Evolutionary conservation across 441 rosid species (phyloP), one percentile per base, ranked within the genome.

Genomic region (Manihot esculenta): DNA sequence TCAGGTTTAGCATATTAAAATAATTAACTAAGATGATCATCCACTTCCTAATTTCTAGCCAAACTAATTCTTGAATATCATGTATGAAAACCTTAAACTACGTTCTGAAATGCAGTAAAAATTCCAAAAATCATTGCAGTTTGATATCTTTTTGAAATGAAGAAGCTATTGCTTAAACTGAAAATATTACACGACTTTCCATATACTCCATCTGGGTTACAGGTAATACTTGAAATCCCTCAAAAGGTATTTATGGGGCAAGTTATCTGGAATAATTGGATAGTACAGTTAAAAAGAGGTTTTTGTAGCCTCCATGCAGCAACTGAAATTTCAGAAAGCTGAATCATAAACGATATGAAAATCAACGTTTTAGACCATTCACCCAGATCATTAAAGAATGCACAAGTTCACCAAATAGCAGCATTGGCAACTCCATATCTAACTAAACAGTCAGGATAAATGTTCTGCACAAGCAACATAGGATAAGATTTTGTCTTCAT

Each of bases 41-140:
- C 17, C 14, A 62, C 68, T 21, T 50, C 35, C 24, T 21, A 21
- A 53, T 53, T 53, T 53, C 33, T 63, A 5, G 63, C 48, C 30
- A 64, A 64, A 55, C 68, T 62, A 27, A n/a, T 10, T 44, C 53
- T 26, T 48, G 55, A 54, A 71, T n/a, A 50, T 41, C 48, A 7
- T 17, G 13, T 24, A 41, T 18, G 7, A 44, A 23, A 44, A 23
- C 35, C 38, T 3, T 23, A 38, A 7, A 8, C 42, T 38, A 42
- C 23, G 51, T 23, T 44, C n/a, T 24, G 24, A 47, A 38, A n/a
- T 61, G 48, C 17, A 18, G 41, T 65, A 18, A 10, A 2, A 26
- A 17, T 49, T 49, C 42, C 48, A 38, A 38, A 65, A 26, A 4
- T 64, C 15, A 26, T 26, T 48, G 23, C 44, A 55, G 53, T 55